phyloP scores from a whole-genome alignment of 257 asterid genomes.

The Linaria vulgaris region DNA sequence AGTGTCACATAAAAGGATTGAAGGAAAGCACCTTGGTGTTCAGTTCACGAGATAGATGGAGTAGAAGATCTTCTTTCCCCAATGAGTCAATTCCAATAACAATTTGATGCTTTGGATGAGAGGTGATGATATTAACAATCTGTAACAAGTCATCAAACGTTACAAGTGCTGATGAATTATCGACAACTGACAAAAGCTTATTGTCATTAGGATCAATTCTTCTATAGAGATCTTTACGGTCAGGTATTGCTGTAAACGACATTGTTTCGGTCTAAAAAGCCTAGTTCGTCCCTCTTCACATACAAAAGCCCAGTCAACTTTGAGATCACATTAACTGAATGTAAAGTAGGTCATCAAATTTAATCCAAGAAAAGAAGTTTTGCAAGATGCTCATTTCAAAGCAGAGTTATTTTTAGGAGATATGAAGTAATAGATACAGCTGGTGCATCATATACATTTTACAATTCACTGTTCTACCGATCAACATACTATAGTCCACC shows the following conservation, averaged over 20 bases:
- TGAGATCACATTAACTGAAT: background rate
- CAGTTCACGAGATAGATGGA: conserved; percentile 53
- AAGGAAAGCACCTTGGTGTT: conserved; percentile 56
- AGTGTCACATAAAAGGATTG: background rate
- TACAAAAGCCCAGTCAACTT: too few species aligned
- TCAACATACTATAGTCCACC: background rate
- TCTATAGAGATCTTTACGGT: conserved; percentile 10
- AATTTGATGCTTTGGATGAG: conserved; percentile 79
- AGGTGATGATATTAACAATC: conserved; percentile 67
- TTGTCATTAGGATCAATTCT: background rate
- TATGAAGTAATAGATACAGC: too few species aligned
- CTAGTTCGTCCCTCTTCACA: too few species aligned
- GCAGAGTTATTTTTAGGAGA: background rate
- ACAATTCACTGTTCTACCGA: background rate
- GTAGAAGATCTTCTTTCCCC: conserved; percentile 92
- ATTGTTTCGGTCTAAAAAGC: too few species aligned
- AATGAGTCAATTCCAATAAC: conserved; percentile 71
- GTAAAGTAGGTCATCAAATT: background rate
- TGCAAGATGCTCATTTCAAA: background rate
- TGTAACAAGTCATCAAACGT: conserved; percentile 33
- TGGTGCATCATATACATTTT: too few species aligned
- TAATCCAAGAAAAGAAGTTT: background rate
- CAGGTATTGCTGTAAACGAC: conserved; percentile 1
- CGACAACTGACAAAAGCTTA: conserved; percentile 14
- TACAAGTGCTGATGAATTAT: conserved; percentile 18